phyloP scores from a whole-genome alignment of 2,329 filamentous ascomycete genomes.

The Neoarthrinium moseri region DNA sequence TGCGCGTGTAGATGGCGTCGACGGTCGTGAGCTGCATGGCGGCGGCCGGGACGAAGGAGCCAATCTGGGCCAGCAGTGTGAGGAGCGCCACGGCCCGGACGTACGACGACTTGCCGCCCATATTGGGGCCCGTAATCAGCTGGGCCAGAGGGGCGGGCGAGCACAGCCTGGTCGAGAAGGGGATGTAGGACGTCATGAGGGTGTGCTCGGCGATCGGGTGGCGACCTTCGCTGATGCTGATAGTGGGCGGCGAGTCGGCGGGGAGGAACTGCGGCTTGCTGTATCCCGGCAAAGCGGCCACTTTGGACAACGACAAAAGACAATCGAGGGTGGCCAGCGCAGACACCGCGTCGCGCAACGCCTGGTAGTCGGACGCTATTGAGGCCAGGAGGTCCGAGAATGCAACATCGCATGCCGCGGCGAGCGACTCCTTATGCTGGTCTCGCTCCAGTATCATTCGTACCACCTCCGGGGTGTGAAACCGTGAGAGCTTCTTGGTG shows the following conservation, averaged over 20 bases:
- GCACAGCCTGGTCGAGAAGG: slow-evolving; percentile 78
- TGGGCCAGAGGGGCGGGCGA: slow-evolving; percentile 74
- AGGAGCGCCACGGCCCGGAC: slow-evolving; percentile 91
- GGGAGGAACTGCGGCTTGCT: slow-evolving; percentile 68
- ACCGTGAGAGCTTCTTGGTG: slow-evolving; percentile 88
- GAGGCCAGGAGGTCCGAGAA: slow-evolving; percentile 70
- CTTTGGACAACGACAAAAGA: slow-evolving; percentile 78
- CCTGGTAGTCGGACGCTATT: slow-evolving; percentile 82
- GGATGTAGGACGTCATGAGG: slow-evolving; percentile 82
- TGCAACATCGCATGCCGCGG: slow-evolving; percentile 84
- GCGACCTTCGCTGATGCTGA: slow-evolving; percentile 72
- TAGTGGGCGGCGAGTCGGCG: slow-evolving; percentile 61
- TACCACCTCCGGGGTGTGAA: slow-evolving; percentile 90
- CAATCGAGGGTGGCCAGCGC: slow-evolving; percentile 87
- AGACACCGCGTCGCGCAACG: slow-evolving; percentile 83
- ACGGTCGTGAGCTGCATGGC: slow-evolving; percentile 74
- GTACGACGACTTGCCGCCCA: slow-evolving; percentile 98
- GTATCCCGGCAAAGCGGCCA: slow-evolving; percentile 87
- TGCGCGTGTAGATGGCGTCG: slow-evolving; percentile 91
- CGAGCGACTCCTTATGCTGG: slow-evolving; percentile 90
- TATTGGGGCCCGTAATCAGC: slow-evolving; percentile 94
- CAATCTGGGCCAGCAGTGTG: slow-evolving; percentile 90
- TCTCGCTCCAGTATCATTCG: slow-evolving; percentile 82
- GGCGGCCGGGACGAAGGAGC: slow-evolving; percentile 85
- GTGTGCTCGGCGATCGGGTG: slow-evolving; percentile 97